phyloP scores from a whole-genome alignment of 768 basidiomycete genomes.

The Lepiota subincarnata region DNA sequence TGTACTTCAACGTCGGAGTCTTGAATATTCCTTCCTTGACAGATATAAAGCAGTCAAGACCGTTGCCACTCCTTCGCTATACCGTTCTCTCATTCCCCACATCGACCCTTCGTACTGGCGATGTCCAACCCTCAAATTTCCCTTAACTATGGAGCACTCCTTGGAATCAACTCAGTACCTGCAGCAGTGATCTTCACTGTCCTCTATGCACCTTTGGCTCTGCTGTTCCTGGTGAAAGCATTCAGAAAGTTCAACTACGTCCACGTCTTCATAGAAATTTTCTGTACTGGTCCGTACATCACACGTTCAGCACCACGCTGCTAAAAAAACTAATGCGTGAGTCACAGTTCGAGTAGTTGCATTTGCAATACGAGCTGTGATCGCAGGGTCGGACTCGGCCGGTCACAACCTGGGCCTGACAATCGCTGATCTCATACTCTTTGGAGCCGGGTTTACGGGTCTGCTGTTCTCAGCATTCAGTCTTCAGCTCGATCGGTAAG shows the following conservation, averaged over 20 bases:
- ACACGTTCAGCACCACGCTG: too few species aligned
- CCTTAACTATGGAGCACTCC: constrained; percentile 29
- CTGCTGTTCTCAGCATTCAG: constrained; percentile 38
- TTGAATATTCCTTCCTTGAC: too few species aligned
- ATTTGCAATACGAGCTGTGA: constrained; percentile 35
- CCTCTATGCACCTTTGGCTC: constrained; percentile 27
- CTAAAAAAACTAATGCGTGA: too few species aligned
- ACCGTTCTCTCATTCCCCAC: too few species aligned
- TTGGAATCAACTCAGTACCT: constrained; percentile 30
- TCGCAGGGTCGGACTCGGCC: constrained; percentile 26
- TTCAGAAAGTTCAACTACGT: constrained; percentile 30
- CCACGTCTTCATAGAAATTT: constrained; percentile 28
- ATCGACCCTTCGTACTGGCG: too few species aligned
- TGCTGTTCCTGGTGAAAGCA: constrained; percentile 27
- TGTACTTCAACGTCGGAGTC: too few species aligned
- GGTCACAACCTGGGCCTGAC: constrained; percentile 28
- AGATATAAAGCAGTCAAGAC: too few species aligned
- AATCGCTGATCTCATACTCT: constrained; percentile 36
- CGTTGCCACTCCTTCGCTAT: too few species aligned
- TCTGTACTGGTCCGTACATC: constrained; percentile 32
- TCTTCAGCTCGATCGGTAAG: constrained; percentile 38
- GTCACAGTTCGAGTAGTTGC: constrained; percentile 36
- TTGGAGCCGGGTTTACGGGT: constrained; percentile 40
- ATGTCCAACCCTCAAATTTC: neutral
- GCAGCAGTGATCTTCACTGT: constrained; percentile 33